Evolutionary conservation across 441 rosid species (phyloP), one percentile per base, ranked within the genome.

Genomic region (Cnidoscolus chayamansa): DNA sequence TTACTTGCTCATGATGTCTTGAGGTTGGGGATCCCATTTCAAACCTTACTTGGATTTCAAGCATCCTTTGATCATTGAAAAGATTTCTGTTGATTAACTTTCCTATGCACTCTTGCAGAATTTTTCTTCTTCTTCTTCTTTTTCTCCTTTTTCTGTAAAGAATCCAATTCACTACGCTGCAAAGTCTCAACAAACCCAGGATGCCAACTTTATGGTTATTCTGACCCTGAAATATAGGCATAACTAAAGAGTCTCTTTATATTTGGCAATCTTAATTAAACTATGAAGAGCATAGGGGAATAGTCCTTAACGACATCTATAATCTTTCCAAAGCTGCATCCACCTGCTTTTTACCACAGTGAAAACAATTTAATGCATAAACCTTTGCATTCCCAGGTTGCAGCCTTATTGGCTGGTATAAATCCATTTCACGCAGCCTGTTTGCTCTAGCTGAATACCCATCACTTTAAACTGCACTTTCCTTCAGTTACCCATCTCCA

Each of bases 221-320:
- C 4, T 53, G 61, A 54, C 51, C 32, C 40, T 68, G 35, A 68
- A n/a, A 68, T n/a, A 1, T 32, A 20, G 32, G 47, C 17, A 37
- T 48, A 10, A 35, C 1, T 55, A 15, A 1, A 35, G 35, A 35
- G 35, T 50, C 17, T 55, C 47, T 40, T 55, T 68, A 1, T 10
- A 37, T 10, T 11, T 54, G 62, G 35, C 17, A 47, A 68, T 68
- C 37, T 68, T 54, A 35, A 55, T 37, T 55, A 68, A 65, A 25
- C 35, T 47, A 17, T 54, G 53, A 45, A 43, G n/a, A 45, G 19
- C 2, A 4, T 45, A 47, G 0, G 53, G 47, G 15, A 13, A 31
- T 60, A 47, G 47, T 71, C 56, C 67, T 31, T 10, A 4, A 31
- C 58, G 7, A 48, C 49, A 61, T 10, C 20, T 2, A 49, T 13